Evolutionary conservation across 1,284 basidiomycete species (phyloP).

Genomic region (Sporisorium iseilematis-ciliati): DNA sequence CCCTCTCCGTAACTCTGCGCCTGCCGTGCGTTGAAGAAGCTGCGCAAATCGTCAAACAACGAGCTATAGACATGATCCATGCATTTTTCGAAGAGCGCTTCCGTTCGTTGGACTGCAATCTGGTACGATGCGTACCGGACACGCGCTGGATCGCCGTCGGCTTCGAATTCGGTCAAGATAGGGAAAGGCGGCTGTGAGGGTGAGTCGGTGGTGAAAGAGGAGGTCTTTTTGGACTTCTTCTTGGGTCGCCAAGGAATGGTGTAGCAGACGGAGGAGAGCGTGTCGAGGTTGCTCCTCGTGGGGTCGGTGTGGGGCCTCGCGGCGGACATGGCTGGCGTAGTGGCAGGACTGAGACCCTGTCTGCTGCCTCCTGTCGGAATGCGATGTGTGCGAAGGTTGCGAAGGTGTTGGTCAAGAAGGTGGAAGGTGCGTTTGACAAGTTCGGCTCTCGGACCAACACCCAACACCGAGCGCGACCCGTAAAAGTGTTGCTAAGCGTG

Average conservation of each 20-base stretch:
- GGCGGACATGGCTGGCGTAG: slow-evolving; percentile 16
- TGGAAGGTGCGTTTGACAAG: neutral
- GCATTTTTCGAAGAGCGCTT: slow-evolving; percentile 37
- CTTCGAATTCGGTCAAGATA: slow-evolving; percentile 40
- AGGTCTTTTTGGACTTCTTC: slow-evolving; percentile 21
- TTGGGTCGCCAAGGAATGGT: slow-evolving; percentile 49
- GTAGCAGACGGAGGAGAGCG: slow-evolving; percentile 47
- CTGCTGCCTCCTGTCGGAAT: neutral
- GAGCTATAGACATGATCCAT: slow-evolving; percentile 36
- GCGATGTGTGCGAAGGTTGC: neutral
- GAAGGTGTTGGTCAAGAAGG: slow-evolving; percentile 17
- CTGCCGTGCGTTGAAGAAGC: slow-evolving; percentile 25
- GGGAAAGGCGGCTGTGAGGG: slow-evolving; percentile 29
- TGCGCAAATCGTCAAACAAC: slow-evolving; percentile 32
- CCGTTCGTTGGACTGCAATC: slow-evolving; percentile 33
- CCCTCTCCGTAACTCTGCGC: neutral
- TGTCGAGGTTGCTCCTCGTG: slow-evolving; percentile 29
- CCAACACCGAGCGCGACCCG: too few relatives aligned
- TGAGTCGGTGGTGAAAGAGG: slow-evolving; percentile 3
- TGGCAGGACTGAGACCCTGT: neutral
- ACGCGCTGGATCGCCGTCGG: slow-evolving; percentile 30
- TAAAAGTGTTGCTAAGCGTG: too few relatives aligned
- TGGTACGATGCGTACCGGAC: slow-evolving; percentile 41
- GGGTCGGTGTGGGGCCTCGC: slow-evolving; percentile 18
- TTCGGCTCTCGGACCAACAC: slow-evolving; percentile 52